Percentiles rank a stretch among this genome's conserved stretches.
Evolutionary conservation across 2,329 filamentous ascomycete genomes (phyloP).

Genomic region (Cordyceps militaris): DNA sequence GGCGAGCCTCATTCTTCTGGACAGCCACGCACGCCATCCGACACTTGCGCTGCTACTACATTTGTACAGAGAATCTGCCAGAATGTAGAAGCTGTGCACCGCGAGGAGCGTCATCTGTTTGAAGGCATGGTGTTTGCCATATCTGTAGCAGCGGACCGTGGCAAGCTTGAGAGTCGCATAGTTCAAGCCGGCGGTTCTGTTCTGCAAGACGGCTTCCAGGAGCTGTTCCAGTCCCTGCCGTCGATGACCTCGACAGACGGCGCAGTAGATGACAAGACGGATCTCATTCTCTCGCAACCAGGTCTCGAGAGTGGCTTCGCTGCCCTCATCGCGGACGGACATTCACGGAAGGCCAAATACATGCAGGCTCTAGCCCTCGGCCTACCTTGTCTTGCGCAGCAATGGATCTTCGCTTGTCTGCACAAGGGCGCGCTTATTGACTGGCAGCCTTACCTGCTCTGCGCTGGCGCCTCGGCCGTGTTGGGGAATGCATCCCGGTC

Average conservation of each 20-base stretch:
- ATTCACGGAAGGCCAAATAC: slow-evolving; percentile 84
- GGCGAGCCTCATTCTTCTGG: slow-evolving; percentile 4
- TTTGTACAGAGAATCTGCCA: slow-evolving; percentile 21
- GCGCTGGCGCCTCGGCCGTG: slow-evolving; percentile 71
- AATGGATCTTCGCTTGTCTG: slow-evolving; percentile 74
- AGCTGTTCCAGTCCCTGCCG: slow-evolving; percentile 57
- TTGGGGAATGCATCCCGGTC: slow-evolving; percentile 73
- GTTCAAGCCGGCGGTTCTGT: slow-evolving; percentile 64
- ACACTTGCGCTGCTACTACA: neutral
- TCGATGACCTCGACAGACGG: slow-evolving; percentile 28
- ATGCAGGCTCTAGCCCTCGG: slow-evolving; percentile 90
- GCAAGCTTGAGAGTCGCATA: slow-evolving; percentile 54
- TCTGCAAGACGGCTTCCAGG: slow-evolving; percentile 69
- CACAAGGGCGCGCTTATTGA: slow-evolving; percentile 53
- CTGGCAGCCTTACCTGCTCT: slow-evolving; percentile 77
- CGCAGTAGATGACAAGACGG: slow-evolving; percentile 23
- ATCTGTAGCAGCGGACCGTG: slow-evolving; percentile 52
- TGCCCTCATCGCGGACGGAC: slow-evolving; percentile 76
- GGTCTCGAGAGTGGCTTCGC: slow-evolving; percentile 62
- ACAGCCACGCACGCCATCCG: neutral
- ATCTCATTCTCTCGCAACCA: slow-evolving; percentile 44
- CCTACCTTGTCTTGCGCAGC: slow-evolving; percentile 74
- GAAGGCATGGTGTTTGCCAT: slow-evolving; percentile 81
- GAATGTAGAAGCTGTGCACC: slow-evolving; percentile 21
- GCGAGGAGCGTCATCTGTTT: slow-evolving; percentile 46